phyloP scores from a whole-genome alignment of 2,329 filamentous ascomycete genomes.

The Aspergillus hiratsukae region DNA sequence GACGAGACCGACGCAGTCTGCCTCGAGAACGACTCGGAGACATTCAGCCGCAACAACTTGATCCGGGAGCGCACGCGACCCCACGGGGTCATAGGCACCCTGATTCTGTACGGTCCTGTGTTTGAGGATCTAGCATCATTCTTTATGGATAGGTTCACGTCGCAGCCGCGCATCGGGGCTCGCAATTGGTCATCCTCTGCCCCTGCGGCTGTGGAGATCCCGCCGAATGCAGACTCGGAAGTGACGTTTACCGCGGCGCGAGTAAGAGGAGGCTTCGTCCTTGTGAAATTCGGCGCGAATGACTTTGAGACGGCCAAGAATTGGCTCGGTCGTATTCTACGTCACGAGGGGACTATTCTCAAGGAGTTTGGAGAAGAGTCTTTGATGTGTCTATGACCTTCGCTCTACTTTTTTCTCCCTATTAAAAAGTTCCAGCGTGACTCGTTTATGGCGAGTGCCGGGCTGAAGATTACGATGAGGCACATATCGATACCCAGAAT shows the following conservation, averaged over 20 bases:
- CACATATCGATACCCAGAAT: not conserved
- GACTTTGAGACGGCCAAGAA: slow-evolving; percentile 74
- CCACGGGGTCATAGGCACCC: slow-evolving; percentile 73
- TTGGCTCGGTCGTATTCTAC: slow-evolving; percentile 75
- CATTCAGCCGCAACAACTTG: slow-evolving; percentile 18
- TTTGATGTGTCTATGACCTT: slow-evolving; percentile 61
- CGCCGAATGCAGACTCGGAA: slow-evolving; percentile 42
- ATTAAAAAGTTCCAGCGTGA: slow-evolving; percentile 1
- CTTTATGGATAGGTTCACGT: slow-evolving; percentile 73
- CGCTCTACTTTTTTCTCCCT: not conserved
- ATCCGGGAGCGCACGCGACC: slow-evolving; percentile 62
- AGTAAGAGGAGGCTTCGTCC: slow-evolving; percentile 69
- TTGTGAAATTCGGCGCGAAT: slow-evolving; percentile 84
- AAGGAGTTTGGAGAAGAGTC: slow-evolving; percentile 74
- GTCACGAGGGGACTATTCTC: slow-evolving; percentile 67
- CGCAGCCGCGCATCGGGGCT: slow-evolving; percentile 74
- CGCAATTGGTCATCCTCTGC: slow-evolving; percentile 60
- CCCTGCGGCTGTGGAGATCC: slow-evolving; percentile 17
- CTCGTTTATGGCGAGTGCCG: not conserved
- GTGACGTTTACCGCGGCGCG: slow-evolving; percentile 79
- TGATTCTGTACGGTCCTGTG: slow-evolving; percentile 72
- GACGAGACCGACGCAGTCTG: slow-evolving; percentile 37
- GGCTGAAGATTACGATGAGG: not conserved
- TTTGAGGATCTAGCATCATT: slow-evolving; percentile 65
- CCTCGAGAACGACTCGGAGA: slow-evolving; percentile 29